These are phyloP conservation scores for Acanthochlamys bracteata DNA, from an alignment of 106 monocot genomes.

Conservation along the genomic window DNA sequence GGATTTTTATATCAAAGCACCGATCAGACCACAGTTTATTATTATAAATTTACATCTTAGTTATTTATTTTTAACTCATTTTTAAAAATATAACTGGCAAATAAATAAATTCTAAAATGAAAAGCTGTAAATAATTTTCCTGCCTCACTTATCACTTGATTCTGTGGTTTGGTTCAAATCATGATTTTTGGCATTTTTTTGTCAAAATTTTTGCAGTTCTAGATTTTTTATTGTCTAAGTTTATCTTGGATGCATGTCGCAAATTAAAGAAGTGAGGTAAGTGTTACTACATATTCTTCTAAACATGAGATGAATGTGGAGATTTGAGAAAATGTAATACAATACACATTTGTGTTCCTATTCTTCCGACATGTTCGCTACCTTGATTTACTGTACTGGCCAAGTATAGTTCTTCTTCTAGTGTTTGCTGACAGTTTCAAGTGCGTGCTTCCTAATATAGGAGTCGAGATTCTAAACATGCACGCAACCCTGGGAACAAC, in stretches of 20 bases:
- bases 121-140: too few relatives aligned
- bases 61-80: too few relatives aligned
- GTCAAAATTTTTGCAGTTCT: neutral
- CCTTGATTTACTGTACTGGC: too few relatives aligned
- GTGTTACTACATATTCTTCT: neutral
- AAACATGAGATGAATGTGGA: neutral
- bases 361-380: too few relatives aligned
- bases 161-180: too few relatives aligned
- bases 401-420: neutral
- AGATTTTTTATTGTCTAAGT: slow-evolving; percentile 3
- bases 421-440: neutral
- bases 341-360: neutral
- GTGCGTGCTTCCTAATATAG: slow-evolving; percentile 12
- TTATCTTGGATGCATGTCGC: slow-evolving; percentile 16
- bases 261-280: slow-evolving; percentile 28
- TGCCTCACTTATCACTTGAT: too few relatives aligned
- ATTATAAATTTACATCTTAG: too few relatives aligned
- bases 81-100: too few relatives aligned
- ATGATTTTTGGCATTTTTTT: too few relatives aligned
- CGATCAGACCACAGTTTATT: too few relatives aligned
- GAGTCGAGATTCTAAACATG: slow-evolving; percentile 31
- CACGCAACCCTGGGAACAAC: slow-evolving; percentile 74
- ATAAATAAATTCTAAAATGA: too few relatives aligned
- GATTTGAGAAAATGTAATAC: neutral
- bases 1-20: too few relatives aligned